Conservation (phyloP, 2,329 filamentous ascomycete genomes). For the Pyrenophora tritici-repentis region DNA sequence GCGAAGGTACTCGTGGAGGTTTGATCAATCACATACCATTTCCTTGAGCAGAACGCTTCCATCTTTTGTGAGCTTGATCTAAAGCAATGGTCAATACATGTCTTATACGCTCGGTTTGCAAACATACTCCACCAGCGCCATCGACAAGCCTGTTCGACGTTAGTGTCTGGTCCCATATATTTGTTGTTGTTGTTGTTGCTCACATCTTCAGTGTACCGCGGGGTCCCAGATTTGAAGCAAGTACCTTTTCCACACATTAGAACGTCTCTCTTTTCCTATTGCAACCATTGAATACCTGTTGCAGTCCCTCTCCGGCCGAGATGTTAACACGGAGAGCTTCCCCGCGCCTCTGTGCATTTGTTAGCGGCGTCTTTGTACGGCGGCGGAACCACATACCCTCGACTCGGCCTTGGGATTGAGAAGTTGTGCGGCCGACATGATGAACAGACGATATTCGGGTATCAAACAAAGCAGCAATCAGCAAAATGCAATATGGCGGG, state of each 20-base stretch:
- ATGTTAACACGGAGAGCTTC: slow-evolving; percentile 98
- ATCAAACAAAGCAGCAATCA: slow-evolving; percentile 27
- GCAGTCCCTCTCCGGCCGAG: slow-evolving; percentile 82
- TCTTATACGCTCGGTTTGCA: not conserved
- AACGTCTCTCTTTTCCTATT: not conserved
- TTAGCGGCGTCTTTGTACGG: slow-evolving; percentile 48
- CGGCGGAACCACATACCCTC: slow-evolving; percentile 66
- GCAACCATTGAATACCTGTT: slow-evolving; percentile 45
- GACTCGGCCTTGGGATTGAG: slow-evolving; percentile 99
- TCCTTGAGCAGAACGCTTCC: slow-evolving; percentile 81
- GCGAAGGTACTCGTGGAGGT: not conserved
- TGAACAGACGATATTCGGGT: slow-evolving; percentile 31
- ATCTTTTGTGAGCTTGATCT: slow-evolving; percentile 99
- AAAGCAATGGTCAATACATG: slow-evolving; percentile 27
- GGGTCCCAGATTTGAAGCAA: slow-evolving; percentile 94
- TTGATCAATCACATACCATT: slow-evolving; percentile 56
- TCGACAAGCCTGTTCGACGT: slow-evolving; percentile 60
- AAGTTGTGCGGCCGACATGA: slow-evolving; percentile 96
- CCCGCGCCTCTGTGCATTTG: slow-evolving; percentile 75
- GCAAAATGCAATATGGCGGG: slow-evolving; percentile 27
- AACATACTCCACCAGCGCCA: slow-evolving; percentile 62
- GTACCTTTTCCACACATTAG: slow-evolving; percentile 67
- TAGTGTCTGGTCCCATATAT: slow-evolving; percentile 49
- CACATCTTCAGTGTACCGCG: slow-evolving; percentile 96
- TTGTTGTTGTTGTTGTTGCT: slow-evolving; percentile 55